These are phyloP conservation scores for Erigeron canadensis DNA, from an alignment of 129 eudicot species.

Conservation along the genomic window DNA sequence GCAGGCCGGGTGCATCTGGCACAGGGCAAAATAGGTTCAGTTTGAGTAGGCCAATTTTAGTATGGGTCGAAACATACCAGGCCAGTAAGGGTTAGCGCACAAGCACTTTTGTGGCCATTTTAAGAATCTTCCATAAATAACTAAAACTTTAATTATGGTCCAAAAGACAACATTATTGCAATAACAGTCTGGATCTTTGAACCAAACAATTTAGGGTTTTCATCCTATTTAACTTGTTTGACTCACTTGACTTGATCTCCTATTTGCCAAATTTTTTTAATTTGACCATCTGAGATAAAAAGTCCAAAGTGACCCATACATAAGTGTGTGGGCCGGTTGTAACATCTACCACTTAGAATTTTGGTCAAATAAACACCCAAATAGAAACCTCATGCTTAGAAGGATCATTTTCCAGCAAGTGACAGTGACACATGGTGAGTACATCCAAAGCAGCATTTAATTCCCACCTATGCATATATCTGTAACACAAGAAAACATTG, in stretches of 20 bases:
- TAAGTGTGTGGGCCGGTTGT: background rate
- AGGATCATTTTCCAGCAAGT: slow-evolving; percentile 67
- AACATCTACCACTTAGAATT: background rate
- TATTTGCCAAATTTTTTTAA: background rate
- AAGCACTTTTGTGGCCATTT: background rate
- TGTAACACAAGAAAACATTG: slow-evolving; percentile 33
- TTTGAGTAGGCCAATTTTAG: background rate
- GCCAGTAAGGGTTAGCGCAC: background rate
- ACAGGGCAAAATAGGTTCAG: background rate
- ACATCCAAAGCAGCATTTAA: slow-evolving; percentile 96
- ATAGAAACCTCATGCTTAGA: slow-evolving; percentile 61
- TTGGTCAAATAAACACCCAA: slow-evolving; percentile 21
- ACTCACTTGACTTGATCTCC: slow-evolving; percentile 1
- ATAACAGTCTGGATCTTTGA: slow-evolving; percentile 1
- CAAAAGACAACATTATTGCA: background rate
- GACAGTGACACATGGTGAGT: slow-evolving; percentile 98
- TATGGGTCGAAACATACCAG: background rate
- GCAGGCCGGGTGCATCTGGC: background rate
- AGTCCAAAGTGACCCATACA: background rate
- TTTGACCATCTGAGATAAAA: background rate
- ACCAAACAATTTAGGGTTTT: background rate
- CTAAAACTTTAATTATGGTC: background rate
- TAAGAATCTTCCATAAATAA: background rate
- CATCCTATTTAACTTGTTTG: background rate
- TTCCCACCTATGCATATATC: slow-evolving; percentile 94